Evolutionary conservation across 768 basidiomycete species (phyloP).

Genomic region (Suillus variegatus): DNA sequence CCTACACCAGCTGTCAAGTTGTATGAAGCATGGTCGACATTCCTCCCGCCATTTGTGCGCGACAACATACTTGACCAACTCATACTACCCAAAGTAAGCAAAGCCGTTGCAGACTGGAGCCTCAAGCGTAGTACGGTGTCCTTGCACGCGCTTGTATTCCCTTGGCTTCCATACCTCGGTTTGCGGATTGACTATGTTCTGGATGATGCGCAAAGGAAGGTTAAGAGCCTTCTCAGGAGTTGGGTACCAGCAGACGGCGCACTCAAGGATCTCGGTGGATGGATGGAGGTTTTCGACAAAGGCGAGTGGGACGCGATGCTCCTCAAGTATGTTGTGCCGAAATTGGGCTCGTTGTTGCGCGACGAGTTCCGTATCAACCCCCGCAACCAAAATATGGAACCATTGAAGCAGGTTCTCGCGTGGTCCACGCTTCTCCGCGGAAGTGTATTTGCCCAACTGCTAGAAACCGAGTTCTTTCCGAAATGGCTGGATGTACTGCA

Average conservation of each 20-base stretch:
- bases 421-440: conserved; percentile 78
- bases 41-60: conserved; percentile 87
- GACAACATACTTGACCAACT: conserved; percentile 97
- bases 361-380: conserved; percentile 91
- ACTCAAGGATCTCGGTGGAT: conserved; percentile 73
- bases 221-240: conserved; percentile 72
- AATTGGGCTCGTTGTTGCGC: conserved; percentile 79
- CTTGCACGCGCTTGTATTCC: conserved; percentile 84
- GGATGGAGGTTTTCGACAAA: conserved; percentile 83
- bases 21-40: conserved; percentile 85
- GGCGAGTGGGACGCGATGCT: conserved; percentile 91
- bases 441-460: conserved; percentile 77
- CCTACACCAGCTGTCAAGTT: conserved; percentile 78
- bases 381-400: conserved; percentile 83
- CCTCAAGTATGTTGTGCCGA: conserved; percentile 90
- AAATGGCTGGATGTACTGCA: conserved; percentile 94
- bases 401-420: conserved; percentile 70
- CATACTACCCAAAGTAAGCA: conserved; percentile 88
- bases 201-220: conserved; percentile 82
- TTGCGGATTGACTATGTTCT: conserved; percentile 81
- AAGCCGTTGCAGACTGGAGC: conserved; percentile 84
- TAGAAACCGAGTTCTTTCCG: conserved; percentile 94
- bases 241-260: conserved; percentile 77
- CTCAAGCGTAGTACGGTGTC: conserved; percentile 56
- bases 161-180: conserved; percentile 92